phyloP scores from a whole-genome alignment of 2,329 filamentous ascomycete species.

The Aspergillus hortae region DNA sequence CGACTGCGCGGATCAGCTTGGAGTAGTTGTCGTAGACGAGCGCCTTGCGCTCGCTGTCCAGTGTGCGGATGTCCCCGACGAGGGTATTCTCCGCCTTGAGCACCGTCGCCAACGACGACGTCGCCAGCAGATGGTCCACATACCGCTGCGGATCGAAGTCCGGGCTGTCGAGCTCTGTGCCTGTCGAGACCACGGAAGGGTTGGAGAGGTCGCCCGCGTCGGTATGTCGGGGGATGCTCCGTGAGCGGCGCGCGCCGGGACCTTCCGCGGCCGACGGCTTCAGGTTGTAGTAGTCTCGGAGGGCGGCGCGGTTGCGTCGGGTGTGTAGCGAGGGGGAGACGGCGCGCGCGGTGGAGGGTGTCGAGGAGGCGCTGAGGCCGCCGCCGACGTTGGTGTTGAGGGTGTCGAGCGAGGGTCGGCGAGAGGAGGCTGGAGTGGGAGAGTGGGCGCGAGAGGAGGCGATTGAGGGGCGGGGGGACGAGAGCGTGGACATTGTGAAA shows the following conservation, averaged over 20 bases:
- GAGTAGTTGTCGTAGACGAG: constrained; percentile 98
- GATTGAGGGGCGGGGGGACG: constrained; percentile 58
- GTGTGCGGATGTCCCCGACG: constrained; percentile 71
- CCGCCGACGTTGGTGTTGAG: constrained; percentile 54
- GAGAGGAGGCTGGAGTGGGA: constrained; percentile 68
- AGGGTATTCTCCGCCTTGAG: constrained; percentile 44
- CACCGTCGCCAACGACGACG: constrained; percentile 41
- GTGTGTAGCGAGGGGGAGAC: constrained; percentile 33
- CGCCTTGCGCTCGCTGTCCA: constrained; percentile 95
- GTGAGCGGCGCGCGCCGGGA: constrained; percentile 29
- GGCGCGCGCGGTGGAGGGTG: constrained; percentile 40
- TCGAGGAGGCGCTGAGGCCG: constrained; percentile 40
- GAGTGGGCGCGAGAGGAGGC: constrained; percentile 52
- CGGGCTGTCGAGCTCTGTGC: constrained; percentile 66
- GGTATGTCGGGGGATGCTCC: constrained; percentile 41
- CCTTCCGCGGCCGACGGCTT: constrained; percentile 47
- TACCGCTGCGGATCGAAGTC: constrained; percentile 68
- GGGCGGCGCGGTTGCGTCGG: constrained; percentile 73
- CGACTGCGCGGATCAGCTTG: constrained; percentile 92
- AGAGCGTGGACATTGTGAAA: constrained; percentile 52
- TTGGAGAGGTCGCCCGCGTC: constrained; percentile 39
- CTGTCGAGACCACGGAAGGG: constrained; percentile 25
- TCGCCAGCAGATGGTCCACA: constrained; percentile 40
- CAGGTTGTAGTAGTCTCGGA: constrained; percentile 94
- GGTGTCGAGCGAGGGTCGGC: constrained; percentile 68